Evolutionary conservation across 2,329 filamentous ascomycete genomes (phyloP).

Genomic region (Botrytis fabae): DNA sequence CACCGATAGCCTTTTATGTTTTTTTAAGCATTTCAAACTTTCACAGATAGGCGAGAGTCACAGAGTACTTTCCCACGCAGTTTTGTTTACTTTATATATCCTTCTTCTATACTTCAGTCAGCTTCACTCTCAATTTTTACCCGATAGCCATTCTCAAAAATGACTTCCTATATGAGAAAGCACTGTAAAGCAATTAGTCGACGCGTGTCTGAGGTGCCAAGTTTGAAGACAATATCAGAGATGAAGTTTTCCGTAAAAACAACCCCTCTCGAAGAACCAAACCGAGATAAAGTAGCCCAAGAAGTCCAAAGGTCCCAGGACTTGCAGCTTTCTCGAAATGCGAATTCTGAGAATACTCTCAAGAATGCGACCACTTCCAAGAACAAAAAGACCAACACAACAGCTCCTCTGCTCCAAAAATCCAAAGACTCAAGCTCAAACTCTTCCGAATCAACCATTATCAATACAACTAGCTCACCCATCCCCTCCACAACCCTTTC

Average conservation of each 20-base stretch:
- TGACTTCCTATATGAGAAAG: not conserved
- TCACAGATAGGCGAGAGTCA: not conserved
- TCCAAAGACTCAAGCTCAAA: not conserved
- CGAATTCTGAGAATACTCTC: not conserved
- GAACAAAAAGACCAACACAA: not conserved
- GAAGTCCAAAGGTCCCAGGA: not conserved
- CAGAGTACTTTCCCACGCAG: not conserved
- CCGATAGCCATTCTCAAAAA: not conserved
- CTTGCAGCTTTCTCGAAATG: not conserved
- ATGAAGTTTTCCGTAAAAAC: not conserved
- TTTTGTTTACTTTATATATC: not conserved
- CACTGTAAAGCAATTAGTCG: not conserved
- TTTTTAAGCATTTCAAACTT: not conserved
- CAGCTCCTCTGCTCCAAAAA: not conserved
- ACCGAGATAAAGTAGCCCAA: not conserved
- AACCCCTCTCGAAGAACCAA: not conserved
- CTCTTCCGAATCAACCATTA: not conserved
- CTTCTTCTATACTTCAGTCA: not conserved
- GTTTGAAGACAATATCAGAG: not conserved
- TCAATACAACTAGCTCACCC: not conserved
- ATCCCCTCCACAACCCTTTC: not conserved
- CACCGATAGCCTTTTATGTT: not conserved
- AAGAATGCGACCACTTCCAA: not conserved
- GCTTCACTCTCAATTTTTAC: not conserved
- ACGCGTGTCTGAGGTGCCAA: not conserved